Conservation (phyloP, 768 basidiomycete species). For the Tylopilus sp. region DNA sequence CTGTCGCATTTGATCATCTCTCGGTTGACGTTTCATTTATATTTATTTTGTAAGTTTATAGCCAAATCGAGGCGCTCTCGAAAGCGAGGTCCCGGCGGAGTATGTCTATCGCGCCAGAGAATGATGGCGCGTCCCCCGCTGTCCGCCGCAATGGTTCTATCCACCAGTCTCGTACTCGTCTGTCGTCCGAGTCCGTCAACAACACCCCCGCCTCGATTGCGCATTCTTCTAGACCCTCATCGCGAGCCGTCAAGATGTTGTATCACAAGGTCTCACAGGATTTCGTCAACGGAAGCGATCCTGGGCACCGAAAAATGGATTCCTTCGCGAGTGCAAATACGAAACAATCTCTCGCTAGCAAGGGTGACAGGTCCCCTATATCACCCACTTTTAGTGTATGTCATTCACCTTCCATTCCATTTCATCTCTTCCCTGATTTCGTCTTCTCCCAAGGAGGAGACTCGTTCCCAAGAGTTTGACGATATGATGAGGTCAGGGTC, state of each 20-base stretch:
- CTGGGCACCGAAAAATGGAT: conserved; percentile 52
- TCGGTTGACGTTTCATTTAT: conserved; percentile 15
- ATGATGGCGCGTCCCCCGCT: conserved; percentile 45
- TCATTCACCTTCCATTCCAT: conserved; percentile 5
- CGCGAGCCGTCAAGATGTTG: conserved; percentile 59
- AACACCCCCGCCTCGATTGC: conserved; percentile 18
- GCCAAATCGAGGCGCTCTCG: conserved; percentile 70
- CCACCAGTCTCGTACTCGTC: conserved; percentile 25
- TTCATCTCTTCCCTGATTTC: neutral
- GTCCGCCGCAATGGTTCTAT: conserved; percentile 24
- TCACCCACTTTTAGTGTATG: conserved; percentile 35
- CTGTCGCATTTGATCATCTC: conserved; percentile 18
- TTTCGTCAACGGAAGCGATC: conserved; percentile 39
- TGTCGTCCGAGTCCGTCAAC: conserved; percentile 40
- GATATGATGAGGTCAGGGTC: conserved; percentile 84
- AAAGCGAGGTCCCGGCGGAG: conserved; percentile 58
- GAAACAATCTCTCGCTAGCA: conserved; percentile 35
- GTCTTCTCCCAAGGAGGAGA: conserved; percentile 44
- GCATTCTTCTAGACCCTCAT: conserved; percentile 49
- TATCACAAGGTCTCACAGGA: conserved; percentile 40
- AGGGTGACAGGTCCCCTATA: conserved; percentile 33
- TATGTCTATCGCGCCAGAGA: conserved; percentile 66
- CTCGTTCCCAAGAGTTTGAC: conserved; percentile 80
- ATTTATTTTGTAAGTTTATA: conserved; percentile 52
- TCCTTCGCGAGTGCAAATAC: conserved; percentile 52